phyloP scores from a whole-genome alignment of 2,329 filamentous ascomycete species.

The Dryadomyces sulphureus region DNA sequence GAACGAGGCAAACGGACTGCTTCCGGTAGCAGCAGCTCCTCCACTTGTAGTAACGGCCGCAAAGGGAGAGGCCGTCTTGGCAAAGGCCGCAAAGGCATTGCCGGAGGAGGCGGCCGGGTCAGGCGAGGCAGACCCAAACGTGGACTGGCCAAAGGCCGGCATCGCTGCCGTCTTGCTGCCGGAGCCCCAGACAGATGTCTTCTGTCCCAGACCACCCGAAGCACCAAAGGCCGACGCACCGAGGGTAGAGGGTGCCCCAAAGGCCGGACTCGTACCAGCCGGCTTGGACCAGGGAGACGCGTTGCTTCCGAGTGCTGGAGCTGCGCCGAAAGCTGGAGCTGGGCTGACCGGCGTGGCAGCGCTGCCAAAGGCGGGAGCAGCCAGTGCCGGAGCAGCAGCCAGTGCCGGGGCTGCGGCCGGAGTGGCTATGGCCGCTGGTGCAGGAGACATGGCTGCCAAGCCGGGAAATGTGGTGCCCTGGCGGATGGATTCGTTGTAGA shows the following conservation, averaged over 20 bases:
- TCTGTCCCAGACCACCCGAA: constrained; percentile 18
- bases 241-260: constrained; percentile 25
- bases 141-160: constrained; percentile 40
- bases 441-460: constrained; percentile 41
- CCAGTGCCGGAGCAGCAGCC: constrained; percentile 12
- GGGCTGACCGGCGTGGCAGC: constrained; percentile 9
- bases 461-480: constrained; percentile 60
- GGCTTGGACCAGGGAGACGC: constrained; percentile 31
- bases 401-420: constrained; percentile 18
- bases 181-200: constrained; percentile 16
- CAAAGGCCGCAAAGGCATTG: constrained; percentile 13
- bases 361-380: constrained; percentile 15
- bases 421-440: too few species aligned
- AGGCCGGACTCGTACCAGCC: constrained; percentile 21
- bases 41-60: constrained; percentile 15
- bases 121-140: constrained; percentile 24
- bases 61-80: constrained; percentile 8
- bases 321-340: constrained; percentile 30
- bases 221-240: constrained; percentile 21
- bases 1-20: constrained; percentile 13
- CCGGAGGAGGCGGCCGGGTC: constrained; percentile 15
- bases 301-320: constrained; percentile 33
- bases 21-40: constrained; percentile 9
- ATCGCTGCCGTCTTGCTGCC: constrained; percentile 15
- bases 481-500: constrained; percentile 77